Conservation (phyloP, 2,329 filamentous ascomycete genomes). For the Nemania bipapillata region DNA sequence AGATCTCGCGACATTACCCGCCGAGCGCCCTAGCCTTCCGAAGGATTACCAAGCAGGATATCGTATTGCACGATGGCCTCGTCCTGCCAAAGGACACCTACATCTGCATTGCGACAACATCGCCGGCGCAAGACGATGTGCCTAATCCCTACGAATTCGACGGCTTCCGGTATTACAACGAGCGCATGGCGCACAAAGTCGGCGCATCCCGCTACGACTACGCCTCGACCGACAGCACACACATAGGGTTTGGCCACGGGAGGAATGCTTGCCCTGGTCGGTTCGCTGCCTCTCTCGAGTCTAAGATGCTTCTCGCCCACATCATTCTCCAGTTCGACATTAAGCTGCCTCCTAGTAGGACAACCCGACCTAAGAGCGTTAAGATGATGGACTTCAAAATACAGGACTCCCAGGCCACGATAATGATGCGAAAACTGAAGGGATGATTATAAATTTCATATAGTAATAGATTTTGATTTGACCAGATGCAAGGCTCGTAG, state of each 20-base stretch:
- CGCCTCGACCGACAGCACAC: conserved; percentile 8
- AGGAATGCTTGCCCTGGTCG: conserved; percentile 4
- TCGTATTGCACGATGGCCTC: conserved; percentile 14
- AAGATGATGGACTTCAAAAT: conserved; percentile 23
- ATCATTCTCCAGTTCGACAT: conserved; percentile 18
- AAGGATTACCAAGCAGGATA: conserved; percentile 15
- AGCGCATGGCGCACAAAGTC: conserved; percentile 15
- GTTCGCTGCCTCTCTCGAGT: conserved; percentile 15
- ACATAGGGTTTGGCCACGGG: conserved; percentile 15
- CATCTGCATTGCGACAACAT: conserved; percentile 16
- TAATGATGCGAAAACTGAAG: conserved; percentile 14
- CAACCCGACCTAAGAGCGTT: conserved; percentile 7
- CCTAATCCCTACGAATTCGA: conserved; percentile 4
- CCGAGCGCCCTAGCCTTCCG: conserved; percentile 10
- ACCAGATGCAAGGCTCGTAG: no score
- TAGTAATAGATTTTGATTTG: not conserved
- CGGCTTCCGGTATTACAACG: conserved; percentile 9
- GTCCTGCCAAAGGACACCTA: conserved; percentile 18
- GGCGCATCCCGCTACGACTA: conserved; percentile 17
- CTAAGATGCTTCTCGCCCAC: conserved; percentile 18
- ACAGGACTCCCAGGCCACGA: conserved; percentile 8
- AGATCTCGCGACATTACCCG: conserved; percentile 10
- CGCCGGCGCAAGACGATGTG: conserved; percentile 13
- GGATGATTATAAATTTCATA: not conserved
- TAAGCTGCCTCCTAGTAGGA: conserved; percentile 10